Conservation (phyloP, 192 early-diverging fungal species). For the Martensiomyces pterosporus region DNA sequence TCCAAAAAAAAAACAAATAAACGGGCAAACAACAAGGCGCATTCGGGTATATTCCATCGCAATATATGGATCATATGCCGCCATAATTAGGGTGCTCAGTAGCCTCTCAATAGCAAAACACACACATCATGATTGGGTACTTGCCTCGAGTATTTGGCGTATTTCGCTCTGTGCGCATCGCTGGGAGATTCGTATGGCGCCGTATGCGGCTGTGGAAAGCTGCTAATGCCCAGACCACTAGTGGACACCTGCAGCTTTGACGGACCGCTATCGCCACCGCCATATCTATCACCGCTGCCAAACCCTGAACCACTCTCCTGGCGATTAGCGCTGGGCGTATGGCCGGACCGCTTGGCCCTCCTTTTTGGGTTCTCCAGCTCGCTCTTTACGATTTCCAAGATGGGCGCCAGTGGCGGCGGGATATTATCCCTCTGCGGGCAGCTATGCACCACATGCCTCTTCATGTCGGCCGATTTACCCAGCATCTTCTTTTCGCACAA, state of each 20-base stretch:
- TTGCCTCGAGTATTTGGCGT: not conserved
- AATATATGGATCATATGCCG: too few relatives aligned
- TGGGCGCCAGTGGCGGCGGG: conserved; percentile 38
- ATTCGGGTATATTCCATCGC: too few relatives aligned
- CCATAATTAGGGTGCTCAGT: too few relatives aligned
- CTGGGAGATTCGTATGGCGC: too few relatives aligned
- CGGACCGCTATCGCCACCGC: too few relatives aligned
- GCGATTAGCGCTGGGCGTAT: conserved; percentile 38
- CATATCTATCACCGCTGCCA: too few relatives aligned
- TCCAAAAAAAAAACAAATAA: too few relatives aligned
- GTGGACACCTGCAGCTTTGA: not conserved
- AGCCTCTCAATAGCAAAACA: too few relatives aligned
- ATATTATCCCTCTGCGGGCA: conserved; percentile 39
- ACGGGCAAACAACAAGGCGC: too few relatives aligned
- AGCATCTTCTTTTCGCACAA: conserved; percentile 51
- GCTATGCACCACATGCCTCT: conserved; percentile 45
- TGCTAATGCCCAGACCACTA: not conserved
- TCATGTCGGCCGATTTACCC: conserved; percentile 52
- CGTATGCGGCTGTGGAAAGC: too few relatives aligned
- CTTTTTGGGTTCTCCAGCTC: conserved; percentile 51
- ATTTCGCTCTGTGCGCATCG: not conserved
- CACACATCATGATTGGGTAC: too few relatives aligned
- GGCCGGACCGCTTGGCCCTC: conserved; percentile 48
- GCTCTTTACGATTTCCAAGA: conserved; percentile 41
- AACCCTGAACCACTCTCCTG: too few relatives aligned